Evolutionary conservation across 2,329 filamentous ascomycete genomes (phyloP), one percentile per base, ranked within the genome.

Genomic region (Mycosphaerella arachidis): DNA sequence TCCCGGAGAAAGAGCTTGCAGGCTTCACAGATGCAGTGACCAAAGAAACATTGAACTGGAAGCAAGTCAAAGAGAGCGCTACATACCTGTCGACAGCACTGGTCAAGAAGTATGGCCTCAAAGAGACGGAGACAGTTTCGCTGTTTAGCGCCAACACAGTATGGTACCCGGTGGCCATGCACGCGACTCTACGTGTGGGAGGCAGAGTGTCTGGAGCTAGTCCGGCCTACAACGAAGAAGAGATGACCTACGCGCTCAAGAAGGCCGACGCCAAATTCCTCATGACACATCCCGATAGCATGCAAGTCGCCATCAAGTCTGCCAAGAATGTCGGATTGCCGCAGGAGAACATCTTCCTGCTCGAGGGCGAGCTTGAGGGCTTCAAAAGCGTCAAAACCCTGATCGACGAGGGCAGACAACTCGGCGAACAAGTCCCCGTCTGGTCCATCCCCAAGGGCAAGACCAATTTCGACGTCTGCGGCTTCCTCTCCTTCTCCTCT

Each of bases 101-200:
- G 12, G 78, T 81, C 7, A 81, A 77, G 60, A 78, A 80, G 13
- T 82, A 84, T 73, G 81, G 79, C 1, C 75, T 89, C 31, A 66
- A 78, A 46, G 67, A 77, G 16, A 82, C 81, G 1, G 77, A 88
- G 5, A 84, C 83, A 0, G 80, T 88, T 1, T 78, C 83, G 0
- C 73, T 89, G 1, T 88, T 87, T 73, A 81, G 80, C 55, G 82
- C 82, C 24, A 89, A 89, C 67, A 85, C 82, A 9, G 82, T 88
- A 56, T 88, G 84, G 84, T 88, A 87, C 66, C 85, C 86, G 0
- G 81, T 87, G 6, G 84, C 82, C 13, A 83, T 87, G 77, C 79
- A 84, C 58, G 81, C 81, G 0, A 79, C 81, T 1, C 74, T 85
- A 7, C 78, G 81, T 12, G 78, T 77, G 6, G 82, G 78, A 0